A percentile compares a stretch with the other conserved stretches of the same genome.
Conservation (phyloP, 306 rosid species). For the Prunus dulcis region DNA sequence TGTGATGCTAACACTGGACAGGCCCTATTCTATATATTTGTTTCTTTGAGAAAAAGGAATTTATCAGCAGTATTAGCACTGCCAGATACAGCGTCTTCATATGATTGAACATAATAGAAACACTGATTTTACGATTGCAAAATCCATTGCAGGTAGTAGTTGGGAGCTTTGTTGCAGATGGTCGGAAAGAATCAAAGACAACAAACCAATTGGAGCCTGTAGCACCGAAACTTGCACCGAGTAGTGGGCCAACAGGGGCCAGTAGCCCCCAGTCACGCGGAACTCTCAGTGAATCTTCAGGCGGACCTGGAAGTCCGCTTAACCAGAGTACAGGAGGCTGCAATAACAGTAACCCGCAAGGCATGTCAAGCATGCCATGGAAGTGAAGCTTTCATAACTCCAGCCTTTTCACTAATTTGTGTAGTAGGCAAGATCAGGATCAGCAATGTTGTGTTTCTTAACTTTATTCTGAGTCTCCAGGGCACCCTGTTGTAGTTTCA, state of each 20-base stretch:
- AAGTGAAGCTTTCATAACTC: conserved; percentile 32
- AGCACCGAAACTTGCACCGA: conserved; percentile 21
- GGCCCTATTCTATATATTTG: neutral
- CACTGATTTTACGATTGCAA: neutral
- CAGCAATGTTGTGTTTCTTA: conserved; percentile 9
- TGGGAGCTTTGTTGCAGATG: conserved; percentile 48
- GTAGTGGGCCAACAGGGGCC: conserved; percentile 36
- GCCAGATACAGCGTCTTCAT: neutral
- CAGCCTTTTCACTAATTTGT: conserved; percentile 21
- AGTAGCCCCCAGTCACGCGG: conserved; percentile 40
- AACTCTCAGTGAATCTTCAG: conserved; percentile 44
- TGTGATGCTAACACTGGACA: neutral
- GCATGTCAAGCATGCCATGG: conserved; percentile 57
- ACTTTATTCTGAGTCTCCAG: neutral
- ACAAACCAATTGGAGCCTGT: conserved; percentile 26
- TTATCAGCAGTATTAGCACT: neutral
- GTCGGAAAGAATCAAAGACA: conserved; percentile 38
- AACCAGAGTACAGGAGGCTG: conserved; percentile 41
- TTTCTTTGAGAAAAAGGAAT: neutral
- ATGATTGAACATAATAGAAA: neutral
- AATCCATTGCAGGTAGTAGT: conserved; percentile 51
- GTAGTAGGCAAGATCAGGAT: conserved; percentile 25
- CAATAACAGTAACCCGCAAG: conserved; percentile 48
- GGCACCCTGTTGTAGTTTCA: conserved; percentile 27
- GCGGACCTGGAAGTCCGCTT: conserved; percentile 44